phyloP scores from a whole-genome alignment of 306 rosid species.

The Trifolium subterraneum region DNA sequence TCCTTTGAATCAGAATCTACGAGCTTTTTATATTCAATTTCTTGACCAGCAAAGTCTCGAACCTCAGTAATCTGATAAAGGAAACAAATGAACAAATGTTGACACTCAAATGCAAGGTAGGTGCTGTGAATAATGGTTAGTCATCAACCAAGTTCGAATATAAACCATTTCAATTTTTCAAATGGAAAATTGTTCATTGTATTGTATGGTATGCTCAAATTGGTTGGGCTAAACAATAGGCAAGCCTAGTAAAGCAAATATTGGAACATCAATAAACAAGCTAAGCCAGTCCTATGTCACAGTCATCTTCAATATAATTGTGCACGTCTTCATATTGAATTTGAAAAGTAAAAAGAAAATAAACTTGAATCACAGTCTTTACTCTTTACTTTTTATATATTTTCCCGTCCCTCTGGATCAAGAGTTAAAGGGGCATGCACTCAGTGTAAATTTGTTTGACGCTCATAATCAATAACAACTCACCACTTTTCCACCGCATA shows the following conservation, averaged over 20 bases:
- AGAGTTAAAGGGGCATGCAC: too few species aligned
- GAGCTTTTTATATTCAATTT: slow-evolving; percentile 79
- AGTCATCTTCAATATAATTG: not conserved
- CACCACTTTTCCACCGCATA: too few species aligned
- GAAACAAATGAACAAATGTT: slow-evolving; percentile 34
- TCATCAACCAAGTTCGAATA: slow-evolving; percentile 2
- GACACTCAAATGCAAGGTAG: slow-evolving; percentile 25
- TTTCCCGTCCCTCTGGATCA: not conserved
- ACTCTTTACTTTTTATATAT: not conserved
- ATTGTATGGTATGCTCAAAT: not conserved
- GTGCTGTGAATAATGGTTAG: not conserved
- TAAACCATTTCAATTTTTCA: slow-evolving; percentile 28
- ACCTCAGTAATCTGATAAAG: slow-evolving; percentile 79
- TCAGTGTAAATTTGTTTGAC: too few species aligned
- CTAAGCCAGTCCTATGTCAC: slow-evolving; percentile 14
- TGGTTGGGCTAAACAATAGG: slow-evolving; percentile 20
- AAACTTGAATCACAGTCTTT: not conserved
- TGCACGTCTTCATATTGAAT: slow-evolving; percentile 16
- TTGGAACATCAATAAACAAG: slow-evolving; percentile 1
- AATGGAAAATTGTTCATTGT: not conserved
- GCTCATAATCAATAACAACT: too few species aligned
- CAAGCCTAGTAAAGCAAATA: slow-evolving; percentile 27
- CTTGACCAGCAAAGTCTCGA: slow-evolving; percentile 97
- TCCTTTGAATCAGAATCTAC: slow-evolving; percentile 91
- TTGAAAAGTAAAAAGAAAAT: not conserved